Evolutionary conservation across 768 basidiomycete species (phyloP), one percentile per base, ranked within the genome.

Genomic region (Tylopilus sp.): DNA sequence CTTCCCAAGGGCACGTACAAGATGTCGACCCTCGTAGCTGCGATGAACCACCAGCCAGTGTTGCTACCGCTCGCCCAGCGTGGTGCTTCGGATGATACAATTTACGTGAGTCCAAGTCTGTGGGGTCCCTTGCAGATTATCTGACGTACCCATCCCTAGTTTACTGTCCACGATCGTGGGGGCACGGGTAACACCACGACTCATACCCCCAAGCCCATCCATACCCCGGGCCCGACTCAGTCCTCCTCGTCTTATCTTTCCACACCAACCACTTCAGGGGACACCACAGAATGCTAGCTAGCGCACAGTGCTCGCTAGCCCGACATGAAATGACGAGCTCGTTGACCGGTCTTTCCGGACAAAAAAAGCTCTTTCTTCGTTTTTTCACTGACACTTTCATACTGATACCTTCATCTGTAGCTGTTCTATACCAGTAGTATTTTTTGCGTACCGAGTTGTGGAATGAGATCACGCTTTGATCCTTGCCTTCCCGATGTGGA

Each of bases 1-100:
- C 73, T 86, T 7, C 73, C 75, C 10, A 73, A 70, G 23, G 85
- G 85, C 42, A 51, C 66, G 13, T 83, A 82, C 67, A 72, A 70
- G 56, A 59, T 82, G 54, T 65, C 69, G 36, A 65, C 68, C 36
- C 73, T 75, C 64, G 75, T 75, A 60, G 55, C 72, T 10, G 75
- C 76, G 13, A 70, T 76, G 41, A 80, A 79, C 64, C 77, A 78
- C 51, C 78, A 78, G 39, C 64, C 66, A 11, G 66, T 64, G 17
- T 51, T 66, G 13, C 60, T 72, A 48, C 68, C 65, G n/a, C 50
- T 73, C 21, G 73, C 72, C 11, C 66, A 75, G 53, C 76, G 70
- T 20, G 76, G 76, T 23, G 40, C 48, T 18, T 55, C 75, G n/a
- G 75, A 76, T 40, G 75, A 77, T 48, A 57, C 58, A 1, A 68